These are phyloP conservation scores for Sonneratia alba DNA, from an alignment of 345 rosid genomes.

Conservation along the genomic window DNA sequence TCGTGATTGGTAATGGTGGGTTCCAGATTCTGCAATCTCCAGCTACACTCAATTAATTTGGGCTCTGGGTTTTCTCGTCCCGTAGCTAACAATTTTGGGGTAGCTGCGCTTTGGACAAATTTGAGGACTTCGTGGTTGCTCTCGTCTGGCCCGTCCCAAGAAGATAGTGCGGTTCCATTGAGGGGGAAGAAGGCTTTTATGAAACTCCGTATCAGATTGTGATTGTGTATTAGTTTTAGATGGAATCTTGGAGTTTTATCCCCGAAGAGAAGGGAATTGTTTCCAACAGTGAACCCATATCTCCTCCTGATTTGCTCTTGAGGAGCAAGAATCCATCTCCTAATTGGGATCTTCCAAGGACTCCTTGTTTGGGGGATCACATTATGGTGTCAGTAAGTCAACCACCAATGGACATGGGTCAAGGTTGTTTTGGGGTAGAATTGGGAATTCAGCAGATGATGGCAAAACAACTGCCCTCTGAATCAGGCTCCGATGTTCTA, in stretches of 20 bases:
- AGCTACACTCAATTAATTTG: neutral
- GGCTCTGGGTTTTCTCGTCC: neutral
- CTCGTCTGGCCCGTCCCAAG: neutral
- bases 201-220: neutral
- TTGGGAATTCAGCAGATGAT: conserved; percentile 24
- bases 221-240: conserved; percentile 10
- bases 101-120: neutral
- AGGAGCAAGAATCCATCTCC: conserved; percentile 21
- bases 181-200: conserved; percentile 6
- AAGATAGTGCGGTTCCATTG: neutral
- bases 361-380: conserved; percentile 19
- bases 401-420: conserved; percentile 12
- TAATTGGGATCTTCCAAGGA: conserved; percentile 24
- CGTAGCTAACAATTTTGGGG: neutral
- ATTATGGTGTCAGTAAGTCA: conserved; percentile 20
- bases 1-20: neutral
- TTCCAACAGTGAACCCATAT: conserved; percentile 16
- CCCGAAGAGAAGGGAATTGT: conserved; percentile 26
- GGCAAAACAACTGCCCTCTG: conserved; percentile 16
- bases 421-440: conserved; percentile 14
- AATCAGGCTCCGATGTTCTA: conserved; percentile 16
- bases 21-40: neutral
- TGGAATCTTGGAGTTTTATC: conserved; percentile 47
- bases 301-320: conserved; percentile 22
- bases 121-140: neutral